Evolutionary conservation across 2,329 filamentous ascomycete genomes (phyloP), one percentile per base, ranked within the genome.

Genomic region (Delphinella strobiligena): DNA sequence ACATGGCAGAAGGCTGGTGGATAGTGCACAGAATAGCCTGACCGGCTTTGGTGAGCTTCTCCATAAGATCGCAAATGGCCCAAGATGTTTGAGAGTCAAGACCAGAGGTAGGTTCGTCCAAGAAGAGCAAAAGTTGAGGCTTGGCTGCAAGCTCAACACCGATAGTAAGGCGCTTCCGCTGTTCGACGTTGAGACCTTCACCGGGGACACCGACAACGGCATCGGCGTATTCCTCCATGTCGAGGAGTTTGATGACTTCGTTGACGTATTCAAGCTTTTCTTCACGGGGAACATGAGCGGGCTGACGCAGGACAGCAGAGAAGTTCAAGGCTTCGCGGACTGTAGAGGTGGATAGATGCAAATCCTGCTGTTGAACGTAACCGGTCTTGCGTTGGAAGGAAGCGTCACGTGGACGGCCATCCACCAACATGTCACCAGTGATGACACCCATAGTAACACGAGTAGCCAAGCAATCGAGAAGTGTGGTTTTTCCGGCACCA

Each of bases 21-120:
- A 95, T 95, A 0, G 89, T 95, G 65, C 87, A 94, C n/a, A 95
- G 77, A 61, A 95, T 85, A 37, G 89, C 88, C 58, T 93, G 86
- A 12, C 89, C 88, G 46, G 78, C 82, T 59, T 89, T 82, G 51
- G 86, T 86, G 24, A 95, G 71, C 62, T 93, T 94, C 61, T 93
- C 82, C 31, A 96, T 73, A 9, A 95, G 73, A 58, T 86, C 80
- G 34, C 87, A 72, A 55, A 95, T 94, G 47, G 85, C 83, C 85
- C 86, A 95, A 1, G 87, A 89, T 1, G 88, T 93, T 60, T 94
- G 87, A 54, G 78, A 85, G 61, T 95, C 89, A 15, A 95, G 76
- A 67, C 89, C 89, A 19, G 87, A 94, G 3, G 88, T 95, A 11
- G 89, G 89, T 61, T 96, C 89, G 52, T 96, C 89, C 30, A 95